Conservation (phyloP, 2,329 filamentous ascomycete species). For the Penicillium frequentans region DNA sequence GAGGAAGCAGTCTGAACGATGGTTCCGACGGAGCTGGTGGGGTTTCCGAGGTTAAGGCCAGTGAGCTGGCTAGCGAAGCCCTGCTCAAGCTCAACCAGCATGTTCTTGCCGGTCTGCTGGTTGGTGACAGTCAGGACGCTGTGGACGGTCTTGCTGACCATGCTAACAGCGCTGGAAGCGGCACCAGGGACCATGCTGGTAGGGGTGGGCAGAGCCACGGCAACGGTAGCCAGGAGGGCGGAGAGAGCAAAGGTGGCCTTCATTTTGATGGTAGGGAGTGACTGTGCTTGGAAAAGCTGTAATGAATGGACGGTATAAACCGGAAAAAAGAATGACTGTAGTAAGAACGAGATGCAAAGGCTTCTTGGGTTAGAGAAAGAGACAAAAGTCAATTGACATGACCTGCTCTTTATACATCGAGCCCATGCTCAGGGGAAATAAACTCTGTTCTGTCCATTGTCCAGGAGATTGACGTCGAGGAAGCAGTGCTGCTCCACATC, state of each 20-base stretch:
- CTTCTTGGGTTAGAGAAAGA: conserved; percentile 13
- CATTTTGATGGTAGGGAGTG: conserved; percentile 21
- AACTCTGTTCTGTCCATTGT: neutral
- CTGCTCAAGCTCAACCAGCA: conserved; percentile 23
- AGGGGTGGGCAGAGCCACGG: conserved; percentile 17
- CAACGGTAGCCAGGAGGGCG: conserved; percentile 21
- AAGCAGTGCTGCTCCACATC: conserved; percentile 9
- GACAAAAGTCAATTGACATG: conserved; percentile 6
- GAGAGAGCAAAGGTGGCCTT: conserved; percentile 21
- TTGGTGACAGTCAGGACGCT: conserved; percentile 17
- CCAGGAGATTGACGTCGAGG: conserved; percentile 7
- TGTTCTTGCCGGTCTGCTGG: conserved; percentile 11
- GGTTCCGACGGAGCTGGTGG: conserved; percentile 16
- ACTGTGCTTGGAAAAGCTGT: conserved; percentile 16
- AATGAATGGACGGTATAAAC: conserved; percentile 24
- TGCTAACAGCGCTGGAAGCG: neutral
- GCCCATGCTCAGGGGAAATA: conserved; percentile 4
- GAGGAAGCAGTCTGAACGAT: conserved; percentile 18
- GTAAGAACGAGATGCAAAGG: conserved; percentile 13
- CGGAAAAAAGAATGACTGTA: conserved; percentile 18
- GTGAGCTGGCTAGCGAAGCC: conserved; percentile 17
- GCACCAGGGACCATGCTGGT: conserved; percentile 7
- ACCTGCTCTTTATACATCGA: conserved; percentile 16
- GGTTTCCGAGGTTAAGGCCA: conserved; percentile 13
- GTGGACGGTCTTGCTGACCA: conserved; percentile 6